These are phyloP conservation scores for Asterochloris sp. DNA, from an alignment of 139 green algal genomes.

Conservation along the genomic window DNA sequence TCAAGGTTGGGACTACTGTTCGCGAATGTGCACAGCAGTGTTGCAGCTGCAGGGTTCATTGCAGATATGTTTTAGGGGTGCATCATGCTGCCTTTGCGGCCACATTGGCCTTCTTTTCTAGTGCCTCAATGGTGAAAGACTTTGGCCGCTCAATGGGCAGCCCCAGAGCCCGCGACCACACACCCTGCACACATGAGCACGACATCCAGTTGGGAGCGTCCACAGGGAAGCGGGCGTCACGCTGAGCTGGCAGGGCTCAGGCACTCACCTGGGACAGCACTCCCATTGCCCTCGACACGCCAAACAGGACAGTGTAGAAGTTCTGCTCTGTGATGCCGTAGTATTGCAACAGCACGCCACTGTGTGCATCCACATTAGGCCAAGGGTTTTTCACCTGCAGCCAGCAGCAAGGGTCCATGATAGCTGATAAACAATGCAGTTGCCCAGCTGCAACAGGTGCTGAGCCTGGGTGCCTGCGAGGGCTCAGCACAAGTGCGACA, in stretches of 20 bases:
- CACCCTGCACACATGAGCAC: slow-evolving; percentile 54
- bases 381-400: slow-evolving; percentile 91
- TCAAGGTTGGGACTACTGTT: too few species aligned
- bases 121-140: slow-evolving; percentile 74
- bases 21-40: too few species aligned
- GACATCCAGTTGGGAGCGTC: not conserved
- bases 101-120: slow-evolving; percentile 38
- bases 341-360: slow-evolving; percentile 93
- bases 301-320: slow-evolving; percentile 99
- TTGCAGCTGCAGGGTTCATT: too few species aligned
- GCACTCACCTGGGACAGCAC: slow-evolving; percentile 66
- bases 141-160: slow-evolving; percentile 98
- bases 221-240: not conserved
- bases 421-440: not conserved
- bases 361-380: slow-evolving; percentile 98
- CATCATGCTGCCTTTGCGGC: not conserved
- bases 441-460: not conserved
- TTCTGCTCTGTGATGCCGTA: slow-evolving; percentile 90
- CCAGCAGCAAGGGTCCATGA: not conserved
- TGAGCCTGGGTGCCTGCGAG: not conserved
- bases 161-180: slow-evolving; percentile 90
- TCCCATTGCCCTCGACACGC: slow-evolving; percentile 88
- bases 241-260: not conserved
- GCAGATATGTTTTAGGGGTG: too few species aligned
- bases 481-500: too few species aligned